Base-by-base conservation (phyloP, 164 flowering plant species). In the Liquidambar formosana region DNA sequence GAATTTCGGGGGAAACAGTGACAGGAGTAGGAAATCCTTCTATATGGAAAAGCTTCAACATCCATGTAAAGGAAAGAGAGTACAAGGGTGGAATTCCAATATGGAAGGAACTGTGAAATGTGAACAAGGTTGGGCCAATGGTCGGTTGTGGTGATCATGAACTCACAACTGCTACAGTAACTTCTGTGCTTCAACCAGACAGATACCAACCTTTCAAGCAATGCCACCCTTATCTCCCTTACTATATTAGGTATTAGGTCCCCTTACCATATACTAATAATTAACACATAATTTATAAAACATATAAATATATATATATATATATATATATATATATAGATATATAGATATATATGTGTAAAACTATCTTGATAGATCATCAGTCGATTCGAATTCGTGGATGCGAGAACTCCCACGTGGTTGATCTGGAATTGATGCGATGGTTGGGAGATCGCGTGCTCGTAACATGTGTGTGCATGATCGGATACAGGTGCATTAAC, bases 121-220 rank as follows among this genome's bases (percentile, higher is more conserved):
- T 26, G 71, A 61, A 46, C 19, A 69, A 47, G 53, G 44, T 44
- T 16, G 23, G 41, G 10, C 3, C 8, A 27, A 26, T 25, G 68
- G 68, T 64, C 74, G 26, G 26, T 43, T 65, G 54, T 38, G 48
- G 61, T 61, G 79, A 73, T 70, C 49, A 57, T 57, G 69, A 66
- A 51, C 60, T 68, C 57, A 41, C 68, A 76, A 64, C 72, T 26
- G 48, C 58, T 45, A 28, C 64, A 46, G 48, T 51, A 44, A 43
- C 57, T 46, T 19, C 75, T 21, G 65, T 57, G 70, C 49, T 38
- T 66, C 13, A 52, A 71, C 63, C 53, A 53, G 71, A 46, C 67
- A 65, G 44, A 28, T 33, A 19, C 67, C 63, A 70, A 46, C 38
- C 67, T 65, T 76, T 26, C 76, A 76, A 76, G 73, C 73, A 72